Base-by-base conservation (phyloP, 2,329 filamentous ascomycete species). In the Ophiostoma himal-ulmi region DNA sequence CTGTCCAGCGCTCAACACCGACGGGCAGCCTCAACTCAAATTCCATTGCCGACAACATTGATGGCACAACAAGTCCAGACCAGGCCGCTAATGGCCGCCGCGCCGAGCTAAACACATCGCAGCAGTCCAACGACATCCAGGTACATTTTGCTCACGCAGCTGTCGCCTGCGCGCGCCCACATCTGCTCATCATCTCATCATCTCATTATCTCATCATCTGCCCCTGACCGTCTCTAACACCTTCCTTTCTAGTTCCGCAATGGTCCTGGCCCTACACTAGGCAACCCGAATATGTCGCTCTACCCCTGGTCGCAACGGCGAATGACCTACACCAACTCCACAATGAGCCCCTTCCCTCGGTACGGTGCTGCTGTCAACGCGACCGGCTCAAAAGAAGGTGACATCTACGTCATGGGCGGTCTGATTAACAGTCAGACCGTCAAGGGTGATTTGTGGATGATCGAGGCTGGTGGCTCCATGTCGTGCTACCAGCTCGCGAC, bases 361-460 rank as follows among this genome's bases (percentile, higher is more conserved):
- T 99, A 99, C 85, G 95, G 95, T 78, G 93, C 96, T 68, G 95
- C 96, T 7, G 94, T 97, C 78, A 99, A 99, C 79, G 87, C 93
- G 0, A 85, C 91, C 20, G 91, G 94, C 34, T 97, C 94, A 54
- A 98, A 98, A 81, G 95, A 99, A 80, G 96, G 96, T 72, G 93
- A 96, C 76, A 91, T 99, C 71, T 99, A 98, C 77, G 86, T 99
- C 77, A 98, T 99, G 94, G 95, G 95, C 73, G 95, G 95, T 68
- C 82, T 99, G 72, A 94, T 99, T 76, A 94, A 96, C 77, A 94
- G 94, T 75, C 92, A 93, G 52, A 97, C 93, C 2, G 95, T 98
- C 64, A 97, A 97, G 78, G 95, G 95, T 67, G 95, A 99, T 81
- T 81, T 99, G 66, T 99, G 96, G 96, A 91, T 98, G 89, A 91